phyloP scores from a whole-genome alignment of 371 early-diverging fungal genomes.

The Circinella minor region DNA sequence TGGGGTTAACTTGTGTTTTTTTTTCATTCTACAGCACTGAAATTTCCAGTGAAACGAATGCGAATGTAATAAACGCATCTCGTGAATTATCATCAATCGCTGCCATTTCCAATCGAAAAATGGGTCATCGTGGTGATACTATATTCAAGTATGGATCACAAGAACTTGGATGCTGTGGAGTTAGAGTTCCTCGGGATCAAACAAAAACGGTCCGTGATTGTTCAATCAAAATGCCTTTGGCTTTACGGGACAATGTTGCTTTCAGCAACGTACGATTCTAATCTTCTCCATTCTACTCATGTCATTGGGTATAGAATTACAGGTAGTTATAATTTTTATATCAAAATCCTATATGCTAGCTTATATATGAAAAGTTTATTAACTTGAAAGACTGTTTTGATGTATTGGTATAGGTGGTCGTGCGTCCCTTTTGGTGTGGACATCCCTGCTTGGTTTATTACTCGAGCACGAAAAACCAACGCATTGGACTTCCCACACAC shows the following conservation, averaged over 20 bases:
- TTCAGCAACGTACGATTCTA: not conserved
- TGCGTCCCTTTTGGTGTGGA: slow-evolving; percentile 13
- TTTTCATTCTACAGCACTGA: slow-evolving; percentile 14
- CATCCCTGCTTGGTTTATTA: slow-evolving; percentile 2
- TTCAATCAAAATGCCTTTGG: slow-evolving; percentile 14
- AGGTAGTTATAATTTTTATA: slow-evolving; percentile 2
- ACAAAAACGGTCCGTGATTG: slow-evolving; percentile 9
- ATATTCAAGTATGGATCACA: slow-evolving; percentile 7
- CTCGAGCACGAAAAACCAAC: not conserved
- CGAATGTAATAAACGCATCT: slow-evolving; percentile 3
- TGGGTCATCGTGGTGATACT: too few species aligned
- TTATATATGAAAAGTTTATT: too few species aligned
- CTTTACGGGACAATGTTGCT: slow-evolving; percentile 23
- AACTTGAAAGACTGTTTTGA: too few species aligned
- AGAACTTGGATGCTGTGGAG: slow-evolving; percentile 18
- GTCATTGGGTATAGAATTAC: slow-evolving; percentile 16
- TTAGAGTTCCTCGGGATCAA: not conserved
- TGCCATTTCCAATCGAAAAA: too few species aligned
- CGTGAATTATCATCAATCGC: not conserved
- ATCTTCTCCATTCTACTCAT: not conserved
- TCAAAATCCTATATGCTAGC: too few species aligned
- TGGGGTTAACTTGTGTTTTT: too few species aligned
- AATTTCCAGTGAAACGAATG: slow-evolving; percentile 14
- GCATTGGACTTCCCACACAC: slow-evolving; percentile 3
- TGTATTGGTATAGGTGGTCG: not conserved